Evolutionary conservation across 192 early-diverging fungal species (phyloP), one percentile per base, ranked within the genome.

Genomic region (Backusella parvicylindrica): DNA sequence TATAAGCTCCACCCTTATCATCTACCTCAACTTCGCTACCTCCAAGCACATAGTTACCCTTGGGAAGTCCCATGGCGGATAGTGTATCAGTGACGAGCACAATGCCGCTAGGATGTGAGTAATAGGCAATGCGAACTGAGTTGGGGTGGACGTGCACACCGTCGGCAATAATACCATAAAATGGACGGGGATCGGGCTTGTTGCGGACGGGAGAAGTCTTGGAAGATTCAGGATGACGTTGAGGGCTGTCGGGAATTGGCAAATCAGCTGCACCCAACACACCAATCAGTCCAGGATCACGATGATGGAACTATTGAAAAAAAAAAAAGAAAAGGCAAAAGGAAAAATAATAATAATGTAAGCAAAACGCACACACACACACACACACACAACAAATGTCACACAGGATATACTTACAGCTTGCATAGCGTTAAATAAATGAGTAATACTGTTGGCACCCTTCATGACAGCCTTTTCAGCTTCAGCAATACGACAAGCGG

Each of bases 371-470:
- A 3, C 36, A 33, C 32, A 47, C 18, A 28, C 11, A 16, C n/a
- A n/a, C n/a, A n/a, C 43, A 64, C 11, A 3, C 1, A 9, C 56
- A 11, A 43, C 38, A 15, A 18, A 47, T 47, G 4, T n/a, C 18
- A 47, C 18, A 47, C 18, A 18, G 5, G 3, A 47, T 47, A n/a
- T 36, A 78, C 65, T 75, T 73, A 83, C 81, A n/a, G 84, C 84
- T 69, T 90, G 89, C 94, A 94, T 94, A 37, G 94, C 94, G 69
- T 95, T 95, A 82, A 94, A 95, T 60, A 95, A 79, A 75, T 95
- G 94, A 0, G 94, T 95, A 40, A 95, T 91, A 77, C 89, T 88
- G 2, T 82, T 88, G 9, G 92, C 93, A 6, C 93, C 93, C 11
- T 82, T 85, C 3, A 75, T 75, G 50, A 91, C 82, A 0, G 90